phyloP scores from a whole-genome alignment of 495 filamentous ascomycete genomes.

The Aspergillus bridgeri region DNA sequence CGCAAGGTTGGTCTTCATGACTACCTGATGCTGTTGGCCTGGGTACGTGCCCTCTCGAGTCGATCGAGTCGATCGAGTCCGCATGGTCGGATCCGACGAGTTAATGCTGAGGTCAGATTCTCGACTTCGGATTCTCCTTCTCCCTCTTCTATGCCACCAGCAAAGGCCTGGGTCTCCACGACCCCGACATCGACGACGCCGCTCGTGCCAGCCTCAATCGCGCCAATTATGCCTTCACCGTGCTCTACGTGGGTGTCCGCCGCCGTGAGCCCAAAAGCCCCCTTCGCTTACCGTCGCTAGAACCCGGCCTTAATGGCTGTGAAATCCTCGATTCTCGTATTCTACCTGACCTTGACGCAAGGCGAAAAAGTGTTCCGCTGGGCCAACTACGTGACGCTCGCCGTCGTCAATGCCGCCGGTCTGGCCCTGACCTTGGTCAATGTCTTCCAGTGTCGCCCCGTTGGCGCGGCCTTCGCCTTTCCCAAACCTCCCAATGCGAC shows the following conservation, averaged over 20 bases:
- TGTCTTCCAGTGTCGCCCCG: conserved; percentile 82
- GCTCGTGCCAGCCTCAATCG: conserved; percentile 53
- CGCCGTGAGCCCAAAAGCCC: not conserved
- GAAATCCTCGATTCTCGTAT: conserved; percentile 89
- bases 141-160: conserved; percentile 69
- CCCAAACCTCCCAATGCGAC: conserved; percentile 37
- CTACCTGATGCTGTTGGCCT: conserved; percentile 79
- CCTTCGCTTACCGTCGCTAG: conserved; percentile 35
- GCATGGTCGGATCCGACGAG: not conserved
- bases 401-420: conserved; percentile 74
- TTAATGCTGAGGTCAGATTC: conserved; percentile 36
- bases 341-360: conserved; percentile 76
- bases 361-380: conserved; percentile 69
- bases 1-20: conserved; percentile 69
- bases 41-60: too few species aligned
- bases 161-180: conserved; percentile 75
- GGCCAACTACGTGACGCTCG: conserved; percentile 65
- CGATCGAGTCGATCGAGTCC: not conserved
- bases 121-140: conserved; percentile 74
- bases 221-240: conserved; percentile 77
- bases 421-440: conserved; percentile 78
- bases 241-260: conserved; percentile 67
- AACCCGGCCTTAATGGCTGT: conserved; percentile 74
- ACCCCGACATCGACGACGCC: conserved; percentile 52
- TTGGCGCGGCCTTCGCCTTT: conserved; percentile 58